Base-by-base conservation (phyloP, 23 red algal species). In the Gracilaria domingensis region DNA sequence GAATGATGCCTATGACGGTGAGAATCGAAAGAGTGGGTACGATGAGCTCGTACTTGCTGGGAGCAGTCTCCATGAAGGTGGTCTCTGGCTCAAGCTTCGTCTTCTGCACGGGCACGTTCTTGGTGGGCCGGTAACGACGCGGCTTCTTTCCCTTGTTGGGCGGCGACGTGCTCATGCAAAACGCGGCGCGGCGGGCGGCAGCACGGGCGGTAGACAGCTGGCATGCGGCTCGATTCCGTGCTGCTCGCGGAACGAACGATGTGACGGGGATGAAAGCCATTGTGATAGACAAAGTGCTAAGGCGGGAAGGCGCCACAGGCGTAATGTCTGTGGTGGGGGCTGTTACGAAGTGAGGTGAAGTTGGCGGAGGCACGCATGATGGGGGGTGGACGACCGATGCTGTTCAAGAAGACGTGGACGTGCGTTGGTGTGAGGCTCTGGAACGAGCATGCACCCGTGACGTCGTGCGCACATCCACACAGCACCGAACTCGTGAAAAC, bases 1-100 rank as follows among this genome's bases (percentile, higher is more conserved):
- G 97, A 49, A 99, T 95, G 74, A 99, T 94, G 13, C 97, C 97
- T 49, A 99, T 88, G 60, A 99, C 95, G 36, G 97, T 99, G 40
- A 96, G 93, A 13, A 96, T 93, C 26, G 97, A 94, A 3, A 99
- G 2, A 23, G 92, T 88, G 28, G 97, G 97, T 9, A 99, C 88
- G 35, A 99, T 81, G 34, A 99, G 77, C 82, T 99, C 97, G 28
- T 79, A 83, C 80, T 72, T 89, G 54, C 87, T 85, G 3, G 97
- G 93, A 33, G 69, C 71, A 20, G 91, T 95, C 54, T 99, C 93
- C 0, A 91, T 84, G 60, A 99, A 94, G 50, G 87, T 89, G 54
- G 82, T 88, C 74, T 99, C 97, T 12, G 91, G 86, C 32, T 96
- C 91, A 12, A 99, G 95, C 42, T 90, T 79, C 49, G 85, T 66